Evolutionary conservation across 192 early-diverging fungal species (phyloP).

Genomic region (Hyaloraphidium curvatum): DNA sequence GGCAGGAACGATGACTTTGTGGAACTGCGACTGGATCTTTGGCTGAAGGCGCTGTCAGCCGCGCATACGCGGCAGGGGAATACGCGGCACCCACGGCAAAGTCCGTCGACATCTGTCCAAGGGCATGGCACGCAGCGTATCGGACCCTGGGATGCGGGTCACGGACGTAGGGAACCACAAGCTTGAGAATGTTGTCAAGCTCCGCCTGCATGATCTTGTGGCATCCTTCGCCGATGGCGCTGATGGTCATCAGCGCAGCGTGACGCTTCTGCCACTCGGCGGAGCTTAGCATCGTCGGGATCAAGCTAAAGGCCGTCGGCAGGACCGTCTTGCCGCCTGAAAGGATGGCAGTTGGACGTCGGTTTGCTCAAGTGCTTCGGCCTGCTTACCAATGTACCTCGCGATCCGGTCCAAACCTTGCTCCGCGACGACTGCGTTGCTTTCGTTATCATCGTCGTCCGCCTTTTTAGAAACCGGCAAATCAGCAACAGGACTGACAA

Average conservation of each 20-base stretch:
- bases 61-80: no score
- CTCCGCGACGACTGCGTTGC: conserved; percentile 75
- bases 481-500: background rate
- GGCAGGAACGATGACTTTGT: conserved; percentile 43
- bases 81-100: conserved; percentile 51
- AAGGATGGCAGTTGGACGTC: no score
- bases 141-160: conserved; percentile 91
- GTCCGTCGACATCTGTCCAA: conserved; percentile 96
- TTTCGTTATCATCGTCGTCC: conserved; percentile 81
- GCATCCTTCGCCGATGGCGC: conserved; percentile 94
- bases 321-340: conserved; percentile 81
- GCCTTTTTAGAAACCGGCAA: conserved; percentile 13
- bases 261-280: conserved; percentile 76
- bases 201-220: conserved; percentile 82
- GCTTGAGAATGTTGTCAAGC: conserved; percentile 60
- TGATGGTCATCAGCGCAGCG: conserved; percentile 83
- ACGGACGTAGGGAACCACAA: conserved; percentile 41
- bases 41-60: conserved; percentile 17
- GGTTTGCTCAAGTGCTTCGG: no score
- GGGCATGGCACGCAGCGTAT: conserved; percentile 85
- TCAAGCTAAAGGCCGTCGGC: conserved; percentile 65
- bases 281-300: conserved; percentile 73
- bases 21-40: conserved; percentile 49
- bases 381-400: conserved; percentile 38
- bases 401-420: conserved; percentile 92